Evolutionary conservation across 2,329 filamentous ascomycete species (phyloP).

Genomic region (Alternaria arbusti): DNA sequence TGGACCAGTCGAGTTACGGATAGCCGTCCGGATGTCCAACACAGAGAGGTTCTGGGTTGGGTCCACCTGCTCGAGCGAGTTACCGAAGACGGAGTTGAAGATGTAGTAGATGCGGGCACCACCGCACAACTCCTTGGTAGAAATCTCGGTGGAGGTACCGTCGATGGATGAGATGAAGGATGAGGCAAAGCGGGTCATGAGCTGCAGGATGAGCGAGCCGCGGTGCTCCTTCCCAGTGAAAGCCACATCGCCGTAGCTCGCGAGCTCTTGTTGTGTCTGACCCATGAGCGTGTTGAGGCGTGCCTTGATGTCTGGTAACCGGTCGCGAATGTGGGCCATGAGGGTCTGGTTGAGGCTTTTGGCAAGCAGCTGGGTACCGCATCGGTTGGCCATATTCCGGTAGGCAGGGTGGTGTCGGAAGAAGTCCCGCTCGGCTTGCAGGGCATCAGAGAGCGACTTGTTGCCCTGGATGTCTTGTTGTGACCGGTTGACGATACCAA

Average conservation of each 20-base stretch:
- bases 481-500: conserved; percentile 96
- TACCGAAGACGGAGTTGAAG: conserved; percentile 98
- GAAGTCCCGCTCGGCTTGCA: conserved; percentile 90
- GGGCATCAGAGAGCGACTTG: conserved; percentile 90
- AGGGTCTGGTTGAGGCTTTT: conserved; percentile 94
- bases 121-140: conserved; percentile 95
- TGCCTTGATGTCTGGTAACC: conserved; percentile 96
- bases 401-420: conserved; percentile 98
- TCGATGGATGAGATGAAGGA: conserved; percentile 99
- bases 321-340: conserved; percentile 95
- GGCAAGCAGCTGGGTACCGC: conserved; percentile 91
- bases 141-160: conserved; percentile 97
- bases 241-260: conserved; percentile 96
- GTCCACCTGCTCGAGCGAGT: conserved; percentile 93
- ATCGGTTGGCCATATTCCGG: conserved; percentile 90
- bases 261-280: conserved; percentile 98
- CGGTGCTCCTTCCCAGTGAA: conserved; percentile 97
- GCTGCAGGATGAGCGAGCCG: conserved; percentile 90
- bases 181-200: conserved; percentile 97
- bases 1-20: conserved; percentile 96
- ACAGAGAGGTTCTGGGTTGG: conserved; percentile 94
- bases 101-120: conserved; percentile 98
- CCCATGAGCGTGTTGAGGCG: conserved; percentile 98
- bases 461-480: conserved; percentile 97
- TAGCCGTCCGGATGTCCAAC: conserved; percentile 93